A percentile compares a stretch with the other conserved stretches of the same genome.
These are phyloP conservation scores for Crithidia bombi DNA, from an alignment of 208 protist species.

Conservation along the genomic window DNA sequence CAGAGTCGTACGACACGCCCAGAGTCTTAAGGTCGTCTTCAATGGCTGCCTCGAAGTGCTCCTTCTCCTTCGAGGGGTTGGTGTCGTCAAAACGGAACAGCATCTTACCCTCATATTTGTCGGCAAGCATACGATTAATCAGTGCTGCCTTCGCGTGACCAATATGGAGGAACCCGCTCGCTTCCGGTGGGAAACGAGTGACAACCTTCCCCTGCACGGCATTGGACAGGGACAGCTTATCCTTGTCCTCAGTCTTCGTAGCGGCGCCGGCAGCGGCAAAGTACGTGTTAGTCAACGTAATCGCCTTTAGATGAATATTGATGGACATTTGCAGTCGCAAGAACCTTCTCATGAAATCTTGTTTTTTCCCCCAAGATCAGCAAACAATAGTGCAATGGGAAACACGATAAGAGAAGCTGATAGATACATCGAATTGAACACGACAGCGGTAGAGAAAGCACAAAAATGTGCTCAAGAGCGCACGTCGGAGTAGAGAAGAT, in stretches of 20 bases:
- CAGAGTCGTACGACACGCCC: conserved; percentile 88
- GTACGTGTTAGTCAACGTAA: conserved; percentile 60
- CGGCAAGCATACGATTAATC: conserved; percentile 97
- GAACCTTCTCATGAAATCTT: conserved; percentile 52
- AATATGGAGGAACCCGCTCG: conserved; percentile 97
- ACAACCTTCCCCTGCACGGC: conserved; percentile 92
- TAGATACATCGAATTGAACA: too few species aligned
- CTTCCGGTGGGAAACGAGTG: conserved; percentile 98
- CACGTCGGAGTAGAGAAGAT: too few species aligned
- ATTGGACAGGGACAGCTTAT: conserved; percentile 82
- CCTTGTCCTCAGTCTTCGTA: conserved; percentile 36
- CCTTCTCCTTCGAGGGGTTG: conserved; percentile 98
- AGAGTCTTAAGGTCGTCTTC: conserved; percentile 94
- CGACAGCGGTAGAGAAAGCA: too few species aligned
- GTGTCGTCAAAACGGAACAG: conserved; percentile 99
- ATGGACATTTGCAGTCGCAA: conserved; percentile 42
- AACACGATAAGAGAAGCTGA: background rate
- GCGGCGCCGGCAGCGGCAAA: conserved; percentile 32
- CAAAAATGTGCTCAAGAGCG: too few species aligned
- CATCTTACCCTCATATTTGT: conserved; percentile 97
- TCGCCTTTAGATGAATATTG: conserved; percentile 76
- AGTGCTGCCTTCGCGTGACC: conserved; percentile 99
- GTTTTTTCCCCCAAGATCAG: conserved; percentile 15
- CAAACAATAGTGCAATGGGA: conserved; percentile 9
- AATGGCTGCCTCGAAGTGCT: conserved; percentile 97